A percentile compares a stretch with the other conserved stretches of the same genome.
These are phyloP conservation scores for Calocybe cyanea DNA, from an alignment of 768 basidiomycete genomes.

Conservation along the genomic window DNA sequence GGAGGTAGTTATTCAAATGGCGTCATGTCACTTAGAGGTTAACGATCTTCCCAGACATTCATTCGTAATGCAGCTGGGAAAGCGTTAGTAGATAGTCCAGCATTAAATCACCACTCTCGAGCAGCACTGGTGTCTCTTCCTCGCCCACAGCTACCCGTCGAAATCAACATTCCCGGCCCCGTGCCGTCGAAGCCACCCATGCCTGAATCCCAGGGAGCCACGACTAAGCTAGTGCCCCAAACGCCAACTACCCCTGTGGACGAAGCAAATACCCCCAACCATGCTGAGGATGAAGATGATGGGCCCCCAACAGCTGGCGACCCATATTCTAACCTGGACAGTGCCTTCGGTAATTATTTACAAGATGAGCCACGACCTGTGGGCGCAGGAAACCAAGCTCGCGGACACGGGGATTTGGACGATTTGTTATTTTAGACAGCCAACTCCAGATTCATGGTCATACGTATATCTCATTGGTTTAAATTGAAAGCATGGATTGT, in stretches of 20 bases:
- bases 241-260: slow-evolving; percentile 24
- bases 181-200: slow-evolving; percentile 51
- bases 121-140: slow-evolving; percentile 62
- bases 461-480: slow-evolving; percentile 10
- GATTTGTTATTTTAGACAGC: slow-evolving; percentile 58
- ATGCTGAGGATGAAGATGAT: slow-evolving; percentile 37
- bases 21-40: slow-evolving; percentile 1
- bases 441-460: slow-evolving; percentile 1
- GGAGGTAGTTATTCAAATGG: slow-evolving; percentile 48
- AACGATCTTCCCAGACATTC: slow-evolving; percentile 63
- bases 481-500: slow-evolving; percentile 20
- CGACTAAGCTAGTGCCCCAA: slow-evolving; percentile 29
- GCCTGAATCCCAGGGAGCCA: slow-evolving; percentile 18
- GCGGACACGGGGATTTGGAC: slow-evolving; percentile 48
- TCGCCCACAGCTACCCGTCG: slow-evolving; percentile 43
- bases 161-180: slow-evolving; percentile 56
- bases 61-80: slow-evolving; percentile 86
- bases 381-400: slow-evolving; percentile 33
- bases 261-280: slow-evolving; percentile 20
- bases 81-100: slow-evolving; percentile 83
- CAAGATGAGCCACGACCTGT: slow-evolving; percentile 73
- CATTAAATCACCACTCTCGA: slow-evolving; percentile 79
- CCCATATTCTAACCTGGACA: slow-evolving; percentile 81
- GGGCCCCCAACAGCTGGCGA: slow-evolving; percentile 40
- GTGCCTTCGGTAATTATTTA: slow-evolving; percentile 70